These are phyloP conservation scores for Excoecaria agallocha DNA, from an alignment of 345 rosid genomes.

Conservation along the genomic window DNA sequence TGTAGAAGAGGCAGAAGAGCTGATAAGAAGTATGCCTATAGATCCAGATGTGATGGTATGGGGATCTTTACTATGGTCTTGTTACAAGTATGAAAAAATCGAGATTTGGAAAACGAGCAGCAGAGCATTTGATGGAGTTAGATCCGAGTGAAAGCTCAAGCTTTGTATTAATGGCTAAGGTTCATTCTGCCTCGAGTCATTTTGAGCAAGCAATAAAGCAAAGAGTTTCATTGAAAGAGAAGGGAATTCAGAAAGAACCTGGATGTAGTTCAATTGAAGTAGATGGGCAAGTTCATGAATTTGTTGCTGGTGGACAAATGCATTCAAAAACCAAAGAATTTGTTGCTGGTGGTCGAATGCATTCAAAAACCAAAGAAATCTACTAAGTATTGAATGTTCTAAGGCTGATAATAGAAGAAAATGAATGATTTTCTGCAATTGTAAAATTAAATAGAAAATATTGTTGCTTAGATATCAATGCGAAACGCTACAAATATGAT, in stretches of 20 bases:
- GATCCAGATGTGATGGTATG: constrained; percentile 59
- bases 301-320: constrained; percentile 62
- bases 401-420: constrained; percentile 7
- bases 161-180: constrained; percentile 69
- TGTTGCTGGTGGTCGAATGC: constrained; percentile 62
- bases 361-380: constrained; percentile 53
- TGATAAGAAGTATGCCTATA: constrained; percentile 50
- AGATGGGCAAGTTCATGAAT: constrained; percentile 70
- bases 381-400: constrained; percentile 44
- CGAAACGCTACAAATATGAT: neutral
- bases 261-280: constrained; percentile 81
- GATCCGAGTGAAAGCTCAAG: constrained; percentile 58
- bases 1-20: constrained; percentile 61
- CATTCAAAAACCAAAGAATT: constrained; percentile 59
- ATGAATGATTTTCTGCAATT: neutral
- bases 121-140: constrained; percentile 40
- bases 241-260: constrained; percentile 52
- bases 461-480: neutral
- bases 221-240: constrained; percentile 57
- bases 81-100: constrained; percentile 48
- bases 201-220: constrained; percentile 54
- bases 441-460: neutral
- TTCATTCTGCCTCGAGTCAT: constrained; percentile 47
- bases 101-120: constrained; percentile 61
- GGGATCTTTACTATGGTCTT: constrained; percentile 64